Conservation (phyloP, 176 grass and related monocot species). For the Thalia dealbata region DNA sequence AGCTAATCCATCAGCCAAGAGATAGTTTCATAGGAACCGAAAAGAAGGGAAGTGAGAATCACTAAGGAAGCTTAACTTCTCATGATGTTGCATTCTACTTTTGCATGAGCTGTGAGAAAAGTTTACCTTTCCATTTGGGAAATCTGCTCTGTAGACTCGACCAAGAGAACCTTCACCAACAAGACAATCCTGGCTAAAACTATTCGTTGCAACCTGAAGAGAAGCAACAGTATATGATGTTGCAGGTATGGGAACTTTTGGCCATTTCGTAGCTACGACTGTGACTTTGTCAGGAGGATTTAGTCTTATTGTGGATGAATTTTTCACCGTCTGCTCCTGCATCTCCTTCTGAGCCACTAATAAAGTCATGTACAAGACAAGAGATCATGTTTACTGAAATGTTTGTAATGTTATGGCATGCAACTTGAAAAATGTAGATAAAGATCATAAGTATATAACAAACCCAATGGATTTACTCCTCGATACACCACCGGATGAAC, state of each 20-base stretch:
- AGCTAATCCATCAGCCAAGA: background rate
- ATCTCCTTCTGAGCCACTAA: conserved; percentile 52
- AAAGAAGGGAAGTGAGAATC: background rate
- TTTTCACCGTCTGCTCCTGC: conserved; percentile 44
- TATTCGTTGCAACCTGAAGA: conserved; percentile 90
- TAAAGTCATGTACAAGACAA: conserved; percentile 27
- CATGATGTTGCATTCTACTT: background rate
- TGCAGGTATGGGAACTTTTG: conserved; percentile 55
- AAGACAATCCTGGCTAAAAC: conserved; percentile 95
- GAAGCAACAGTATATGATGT: conserved; percentile 73
- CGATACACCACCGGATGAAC: background rate
- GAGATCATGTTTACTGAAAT: background rate
- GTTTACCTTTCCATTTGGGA: conserved; percentile 80
- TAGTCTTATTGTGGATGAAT: conserved; percentile 25
- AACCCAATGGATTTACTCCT: background rate
- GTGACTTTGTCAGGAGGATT: conserved; percentile 65
- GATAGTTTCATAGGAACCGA: background rate
- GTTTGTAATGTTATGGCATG: background rate
- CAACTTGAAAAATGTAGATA: background rate
- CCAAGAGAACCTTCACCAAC: conserved; percentile 91
- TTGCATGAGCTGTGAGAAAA: background rate
- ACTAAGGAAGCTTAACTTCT: background rate
- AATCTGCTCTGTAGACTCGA: conserved; percentile 88
- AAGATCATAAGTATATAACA: background rate
- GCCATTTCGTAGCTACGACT: conserved; percentile 43